Percentiles rank a stretch among this genome's conserved stretches.
Evolutionary conservation across 768 basidiomycete species (phyloP).

Genomic region (Russula virescens): DNA sequence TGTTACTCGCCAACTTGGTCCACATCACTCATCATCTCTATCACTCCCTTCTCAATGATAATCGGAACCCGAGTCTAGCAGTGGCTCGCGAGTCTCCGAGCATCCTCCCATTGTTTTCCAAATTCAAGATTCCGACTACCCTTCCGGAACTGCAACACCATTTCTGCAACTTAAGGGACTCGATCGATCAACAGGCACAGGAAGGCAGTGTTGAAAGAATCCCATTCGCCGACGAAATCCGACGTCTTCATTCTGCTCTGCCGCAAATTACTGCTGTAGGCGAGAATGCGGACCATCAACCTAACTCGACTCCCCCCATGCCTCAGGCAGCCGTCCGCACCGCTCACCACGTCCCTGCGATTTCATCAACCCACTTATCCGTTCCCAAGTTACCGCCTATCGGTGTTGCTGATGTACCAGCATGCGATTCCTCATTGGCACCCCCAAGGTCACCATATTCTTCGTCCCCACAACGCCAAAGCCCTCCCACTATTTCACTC

Average conservation of each 20-base stretch:
- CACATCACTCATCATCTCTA: background rate
- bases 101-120: background rate
- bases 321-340: background rate
- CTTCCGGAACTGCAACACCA: background rate
- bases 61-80: no score
- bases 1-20: constrained; percentile 3
- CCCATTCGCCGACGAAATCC: background rate
- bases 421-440: no score
- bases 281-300: background rate
- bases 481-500: no score
- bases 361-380: no score
- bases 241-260: background rate
- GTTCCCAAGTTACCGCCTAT: no score
- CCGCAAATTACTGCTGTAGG: background rate
- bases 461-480: no score
- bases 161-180: background rate
- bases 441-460: no score
- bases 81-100: background rate
- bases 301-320: background rate
- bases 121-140: background rate
- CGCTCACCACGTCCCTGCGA: no score
- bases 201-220: no score
- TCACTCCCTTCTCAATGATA: background rate
- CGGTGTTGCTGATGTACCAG: no score
- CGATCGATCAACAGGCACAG: background rate